Evolutionary conservation across 2,329 filamentous ascomycete genomes (phyloP).

Genomic region (Penicillium sp.): DNA sequence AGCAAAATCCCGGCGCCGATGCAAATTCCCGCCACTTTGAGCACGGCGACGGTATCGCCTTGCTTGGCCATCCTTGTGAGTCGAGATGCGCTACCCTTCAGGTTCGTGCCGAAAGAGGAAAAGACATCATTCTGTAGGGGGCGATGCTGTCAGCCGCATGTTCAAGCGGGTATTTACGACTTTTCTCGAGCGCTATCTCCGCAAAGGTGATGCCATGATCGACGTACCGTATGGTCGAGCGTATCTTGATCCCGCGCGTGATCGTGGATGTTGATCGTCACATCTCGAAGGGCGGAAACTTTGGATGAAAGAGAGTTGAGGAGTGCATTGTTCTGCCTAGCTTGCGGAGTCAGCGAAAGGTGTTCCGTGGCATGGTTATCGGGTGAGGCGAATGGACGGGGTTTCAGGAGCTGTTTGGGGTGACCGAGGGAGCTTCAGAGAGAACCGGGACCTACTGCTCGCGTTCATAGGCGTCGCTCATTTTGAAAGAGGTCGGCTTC

Average conservation of each 20-base stretch:
- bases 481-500: slow-evolving; percentile 33
- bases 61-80: slow-evolving; percentile 86
- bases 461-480: slow-evolving; percentile 76
- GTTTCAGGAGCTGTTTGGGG: not conserved
- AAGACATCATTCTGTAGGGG: slow-evolving; percentile 74
- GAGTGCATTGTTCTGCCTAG: slow-evolving; percentile 86
- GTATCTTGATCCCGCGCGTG: slow-evolving; percentile 84
- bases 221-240: slow-evolving; percentile 77
- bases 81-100: slow-evolving; percentile 79
- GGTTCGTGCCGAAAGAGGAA: slow-evolving; percentile 74
- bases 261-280: slow-evolving; percentile 98
- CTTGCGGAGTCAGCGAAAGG: not conserved
- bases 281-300: slow-evolving; percentile 84
- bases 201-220: not conserved
- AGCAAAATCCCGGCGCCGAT: slow-evolving; percentile 69
- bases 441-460: slow-evolving; percentile 53
- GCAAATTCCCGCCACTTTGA: slow-evolving; percentile 85
- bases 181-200: not conserved
- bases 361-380: not conserved
- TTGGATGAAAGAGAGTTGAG: slow-evolving; percentile 88
- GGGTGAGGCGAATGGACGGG: not conserved
- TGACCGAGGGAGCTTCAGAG: not conserved
- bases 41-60: slow-evolving; percentile 85
- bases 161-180: not conserved
- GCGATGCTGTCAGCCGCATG: slow-evolving; percentile 1